phyloP scores from a whole-genome alignment of 2,329 filamentous ascomycete genomes.

The Pezicula neosporulosa region DNA sequence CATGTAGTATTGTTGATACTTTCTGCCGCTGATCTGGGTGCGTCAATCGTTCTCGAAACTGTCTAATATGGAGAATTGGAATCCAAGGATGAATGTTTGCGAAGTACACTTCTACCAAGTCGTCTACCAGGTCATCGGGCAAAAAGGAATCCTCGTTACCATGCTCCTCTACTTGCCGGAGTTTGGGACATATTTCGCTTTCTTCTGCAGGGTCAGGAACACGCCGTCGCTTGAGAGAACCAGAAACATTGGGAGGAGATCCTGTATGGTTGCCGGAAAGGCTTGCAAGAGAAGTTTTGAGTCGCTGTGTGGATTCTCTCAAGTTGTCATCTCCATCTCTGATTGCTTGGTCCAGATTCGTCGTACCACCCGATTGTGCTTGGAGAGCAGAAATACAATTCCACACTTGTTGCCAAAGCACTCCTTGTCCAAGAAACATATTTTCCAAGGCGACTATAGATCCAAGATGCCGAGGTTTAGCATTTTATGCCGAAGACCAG shows the following conservation, averaged over 20 bases:
- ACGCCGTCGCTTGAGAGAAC: constrained; percentile 8
- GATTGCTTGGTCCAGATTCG: too few species aligned
- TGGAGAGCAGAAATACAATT: constrained; percentile 10
- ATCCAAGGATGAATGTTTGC: constrained; percentile 30
- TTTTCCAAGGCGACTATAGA: constrained; percentile 13
- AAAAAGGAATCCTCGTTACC: constrained; percentile 6
- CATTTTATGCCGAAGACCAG: too few species aligned
- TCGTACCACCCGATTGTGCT: background rate
- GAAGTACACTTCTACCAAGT: constrained; percentile 29
- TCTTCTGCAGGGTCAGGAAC: background rate
- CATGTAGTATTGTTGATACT: constrained; percentile 21
- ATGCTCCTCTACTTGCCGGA: background rate
- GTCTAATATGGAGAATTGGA: constrained; percentile 27
- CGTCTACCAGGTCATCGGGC: constrained; percentile 19
- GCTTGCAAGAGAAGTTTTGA: constrained; percentile 15
- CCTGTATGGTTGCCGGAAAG: constrained; percentile 11
- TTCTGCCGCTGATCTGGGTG: constrained; percentile 11
- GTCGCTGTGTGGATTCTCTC: constrained; percentile 13
- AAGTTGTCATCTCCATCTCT: background rate
- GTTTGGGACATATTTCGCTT: background rate
- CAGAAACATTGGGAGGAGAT: too few species aligned
- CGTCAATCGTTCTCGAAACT: constrained; percentile 25
- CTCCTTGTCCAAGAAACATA: constrained; percentile 17
- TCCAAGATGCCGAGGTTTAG: background rate
- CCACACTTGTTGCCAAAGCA: constrained; percentile 17